phyloP scores from a whole-genome alignment of 306 rosid species.

The Cercis canadensis region DNA sequence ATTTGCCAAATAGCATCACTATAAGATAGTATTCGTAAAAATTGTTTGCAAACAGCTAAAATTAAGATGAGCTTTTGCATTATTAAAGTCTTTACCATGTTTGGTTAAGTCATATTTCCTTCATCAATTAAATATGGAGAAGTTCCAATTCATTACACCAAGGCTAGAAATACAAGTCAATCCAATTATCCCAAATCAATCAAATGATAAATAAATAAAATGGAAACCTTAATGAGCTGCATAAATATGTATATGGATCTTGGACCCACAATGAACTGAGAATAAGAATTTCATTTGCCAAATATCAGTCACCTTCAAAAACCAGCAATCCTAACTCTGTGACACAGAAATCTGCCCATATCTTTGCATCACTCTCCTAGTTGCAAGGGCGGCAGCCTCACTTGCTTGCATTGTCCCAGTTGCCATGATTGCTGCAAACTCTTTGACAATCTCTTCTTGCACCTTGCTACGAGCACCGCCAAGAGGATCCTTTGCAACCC shows the following conservation, averaged over 20 bases:
- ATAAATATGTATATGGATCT: neutral
- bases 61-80: too few species aligned
- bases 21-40: too few species aligned
- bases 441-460: conserved; percentile 82
- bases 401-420: conserved; percentile 90
- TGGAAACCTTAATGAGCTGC: neutral
- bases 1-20: too few species aligned
- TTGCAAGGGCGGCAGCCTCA: conserved; percentile 95
- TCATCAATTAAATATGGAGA: neutral
- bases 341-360: conserved; percentile 63
- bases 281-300: neutral
- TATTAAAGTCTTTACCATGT: too few species aligned
- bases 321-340: conserved; percentile 46
- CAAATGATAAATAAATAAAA: neutral
- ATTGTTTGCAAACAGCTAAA: too few species aligned
- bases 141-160: neutral
- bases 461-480: conserved; percentile 81
- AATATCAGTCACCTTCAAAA: neutral
- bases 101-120: too few species aligned
- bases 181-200: neutral
- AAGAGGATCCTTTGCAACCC: conserved; percentile 58
- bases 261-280: neutral
- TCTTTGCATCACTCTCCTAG: conserved; percentile 88
- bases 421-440: conserved; percentile 88
- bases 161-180: neutral